phyloP scores from a whole-genome alignment of 768 basidiomycete species.

The Kwoniella pini region DNA sequence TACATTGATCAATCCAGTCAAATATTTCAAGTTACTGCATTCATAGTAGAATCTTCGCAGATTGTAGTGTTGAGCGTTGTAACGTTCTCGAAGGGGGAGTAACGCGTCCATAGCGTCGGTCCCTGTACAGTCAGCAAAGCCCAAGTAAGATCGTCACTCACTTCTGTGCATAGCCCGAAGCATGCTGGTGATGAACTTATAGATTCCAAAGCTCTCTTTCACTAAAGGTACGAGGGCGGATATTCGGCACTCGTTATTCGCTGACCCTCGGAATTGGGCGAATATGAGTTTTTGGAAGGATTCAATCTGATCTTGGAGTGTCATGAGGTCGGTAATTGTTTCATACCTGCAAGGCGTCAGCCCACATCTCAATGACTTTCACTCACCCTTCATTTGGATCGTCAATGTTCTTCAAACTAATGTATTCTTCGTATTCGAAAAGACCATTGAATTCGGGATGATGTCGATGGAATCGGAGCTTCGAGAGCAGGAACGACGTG shows the following conservation, averaged over 20 bases:
- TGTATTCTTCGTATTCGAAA: slow-evolving; percentile 98
- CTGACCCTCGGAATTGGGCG: slow-evolving; percentile 83
- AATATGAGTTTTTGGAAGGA: slow-evolving; percentile 98
- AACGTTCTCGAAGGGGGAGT: slow-evolving; percentile 83
- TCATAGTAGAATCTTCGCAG: slow-evolving; percentile 98
- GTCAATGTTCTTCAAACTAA: slow-evolving; percentile 93
- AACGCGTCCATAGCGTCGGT: slow-evolving; percentile 86
- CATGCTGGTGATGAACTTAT: slow-evolving; percentile 99
- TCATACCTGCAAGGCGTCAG: slow-evolving; percentile 70
- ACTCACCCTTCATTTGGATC: slow-evolving; percentile 98
- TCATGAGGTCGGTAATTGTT: slow-evolving; percentile 96
- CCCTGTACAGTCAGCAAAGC: slow-evolving; percentile 59
- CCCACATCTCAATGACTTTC: slow-evolving; percentile 15
- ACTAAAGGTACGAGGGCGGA: slow-evolving; percentile 93
- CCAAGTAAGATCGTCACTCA: slow-evolving; percentile 56
- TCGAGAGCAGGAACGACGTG: slow-evolving; percentile 91
- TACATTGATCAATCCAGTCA: slow-evolving; percentile 96
- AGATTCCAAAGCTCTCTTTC: slow-evolving; percentile 99
- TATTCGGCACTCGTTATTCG: slow-evolving; percentile 96
- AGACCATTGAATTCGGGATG: slow-evolving; percentile 97
- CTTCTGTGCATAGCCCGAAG: slow-evolving; percentile 93
- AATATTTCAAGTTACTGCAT: slow-evolving; percentile 96
- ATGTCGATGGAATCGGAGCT: slow-evolving; percentile 91
- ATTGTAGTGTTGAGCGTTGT: slow-evolving; percentile 84
- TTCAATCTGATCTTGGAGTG: slow-evolving; percentile 96